These are phyloP conservation scores for Exophiala aquamarina DNA, from an alignment of 2,329 filamentous ascomycete genomes.

Conservation along the genomic window DNA sequence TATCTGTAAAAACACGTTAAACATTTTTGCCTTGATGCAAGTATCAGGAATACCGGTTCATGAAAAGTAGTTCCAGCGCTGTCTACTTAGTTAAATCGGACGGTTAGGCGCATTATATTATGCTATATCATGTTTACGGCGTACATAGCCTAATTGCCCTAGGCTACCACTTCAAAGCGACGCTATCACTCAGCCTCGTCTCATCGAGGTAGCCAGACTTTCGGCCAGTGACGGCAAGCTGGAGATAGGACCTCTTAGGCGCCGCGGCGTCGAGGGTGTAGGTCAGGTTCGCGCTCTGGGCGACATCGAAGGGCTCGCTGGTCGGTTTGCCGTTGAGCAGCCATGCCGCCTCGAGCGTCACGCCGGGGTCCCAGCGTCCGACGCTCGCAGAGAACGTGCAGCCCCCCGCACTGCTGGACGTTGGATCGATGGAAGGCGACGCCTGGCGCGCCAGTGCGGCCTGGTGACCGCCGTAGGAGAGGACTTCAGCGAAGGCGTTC, in stretches of 20 bases:
- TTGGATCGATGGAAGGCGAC: constrained; percentile 6
- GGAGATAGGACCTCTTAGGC: constrained; percentile 4
- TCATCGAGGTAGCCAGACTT: constrained; percentile 16
- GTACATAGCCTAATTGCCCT: too few species aligned
- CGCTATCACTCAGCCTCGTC: constrained; percentile 12
- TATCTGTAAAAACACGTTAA: too few species aligned
- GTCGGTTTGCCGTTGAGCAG: constrained; percentile 11
- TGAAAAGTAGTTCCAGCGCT: too few species aligned
- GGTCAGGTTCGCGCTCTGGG: constrained; percentile 5
- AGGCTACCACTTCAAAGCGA: neutral
- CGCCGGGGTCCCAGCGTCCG: constrained; percentile 16
- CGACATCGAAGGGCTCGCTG: constrained; percentile 7
- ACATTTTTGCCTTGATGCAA: too few species aligned
- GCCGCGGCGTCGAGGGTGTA: constrained; percentile 3
- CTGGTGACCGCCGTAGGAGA: constrained; percentile 10
- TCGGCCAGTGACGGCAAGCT: constrained; percentile 14
- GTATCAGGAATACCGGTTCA: too few species aligned
- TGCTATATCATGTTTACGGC: too few species aligned
- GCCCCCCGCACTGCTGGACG: neutral
- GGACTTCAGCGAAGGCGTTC: constrained; percentile 13
- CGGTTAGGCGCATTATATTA: too few species aligned
- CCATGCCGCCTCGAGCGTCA: constrained; percentile 14
- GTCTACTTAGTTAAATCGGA: too few species aligned
- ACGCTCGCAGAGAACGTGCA: constrained; percentile 11
- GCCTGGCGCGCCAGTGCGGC: constrained; percentile 14